Conservation (phyloP, 805 yeast species). For the Pichia kluyveri region DNA sequence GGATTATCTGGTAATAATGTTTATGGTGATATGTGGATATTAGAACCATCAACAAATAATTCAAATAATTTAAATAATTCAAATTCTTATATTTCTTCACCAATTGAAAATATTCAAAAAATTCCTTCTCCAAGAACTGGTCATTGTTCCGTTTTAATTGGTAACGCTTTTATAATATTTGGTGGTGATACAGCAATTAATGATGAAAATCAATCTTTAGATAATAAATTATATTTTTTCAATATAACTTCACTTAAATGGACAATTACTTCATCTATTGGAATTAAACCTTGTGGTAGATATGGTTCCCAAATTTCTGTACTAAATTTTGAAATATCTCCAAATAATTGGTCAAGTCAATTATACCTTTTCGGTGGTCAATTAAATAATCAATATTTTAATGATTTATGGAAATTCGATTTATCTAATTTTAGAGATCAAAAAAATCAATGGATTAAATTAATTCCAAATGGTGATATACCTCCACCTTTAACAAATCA, state of each 20-base stretch:
- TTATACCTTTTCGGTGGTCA: slow-evolving; percentile 94
- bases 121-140: slow-evolving; percentile 96
- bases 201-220: slow-evolving; percentile 62
- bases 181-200: slow-evolving; percentile 90
- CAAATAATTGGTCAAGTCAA: slow-evolving; percentile 33
- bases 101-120: slow-evolving; percentile 62
- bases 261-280: slow-evolving; percentile 69
- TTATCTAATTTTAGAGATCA: slow-evolving; percentile 78
- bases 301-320: slow-evolving; percentile 90
- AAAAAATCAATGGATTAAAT: slow-evolving; percentile 73
- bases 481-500: slow-evolving; percentile 91
- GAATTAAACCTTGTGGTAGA: slow-evolving; percentile 79
- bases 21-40: slow-evolving; percentile 92
- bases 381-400: slow-evolving; percentile 67
- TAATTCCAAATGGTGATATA: slow-evolving; percentile 35
- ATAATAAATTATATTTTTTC: slow-evolving; percentile 82
- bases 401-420: slow-evolving; percentile 81
- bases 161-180: slow-evolving; percentile 88
- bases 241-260: slow-evolving; percentile 69
- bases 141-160: slow-evolving; percentile 84
- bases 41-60: slow-evolving; percentile 55
- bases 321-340: slow-evolving; percentile 45
- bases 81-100: slow-evolving; percentile 33
- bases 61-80: neutral
- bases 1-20: slow-evolving; percentile 90